Evolutionary conservation across 78 protist species (phyloP), one percentile per base, ranked within the genome.

Genomic region (Anaeramoeba flamelloides): DNA sequence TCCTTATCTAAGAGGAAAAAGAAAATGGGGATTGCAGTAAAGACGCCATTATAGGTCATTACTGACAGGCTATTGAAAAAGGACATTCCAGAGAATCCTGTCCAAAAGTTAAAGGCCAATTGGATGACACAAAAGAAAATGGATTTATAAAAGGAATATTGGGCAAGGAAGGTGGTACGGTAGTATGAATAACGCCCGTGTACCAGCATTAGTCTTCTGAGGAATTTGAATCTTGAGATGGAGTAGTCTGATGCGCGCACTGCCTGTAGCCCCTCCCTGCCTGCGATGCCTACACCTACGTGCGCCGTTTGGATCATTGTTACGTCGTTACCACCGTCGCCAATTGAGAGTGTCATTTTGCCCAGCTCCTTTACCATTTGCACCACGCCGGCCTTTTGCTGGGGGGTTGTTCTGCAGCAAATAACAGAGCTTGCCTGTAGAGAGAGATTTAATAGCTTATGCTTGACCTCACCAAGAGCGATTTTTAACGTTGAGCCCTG

Each of bases 121-220:
- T 53, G 69, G 17, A 8, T 53, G 8, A 53, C 34, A 53, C 8
- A 26, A 53, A 53, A 53, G 34, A 26, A 17, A 53, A 53, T 26
- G 17, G 8, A 26, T 53, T 53, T 53, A 17, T 53, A 53, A 53
- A 53, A 53, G 69, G 69, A 53, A 53, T 53, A 53, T 26, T 26
- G 69, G 17, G 17, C 17, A 26, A 53, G 17, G 8, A 26, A 8
- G 17, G 17, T 26, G 8, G 17, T 22, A 22, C 78, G 8, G 0
- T 41, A 3, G 81, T 85, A 89, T 2, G 87, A 75, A 75, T 82
- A 86, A 33, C 91, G 77, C 39, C 98, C 98, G 77, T 94, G 96
- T 1, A 91, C 80, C 26, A 93, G 85, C 40, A 94, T n/a, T 2
- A 94, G 86, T 1, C 87, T 78, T 78, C 2, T 39, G 8, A 94